Conservation (phyloP, 495 filamentous ascomycete genomes). For the Xylaria bambusicola region DNA sequence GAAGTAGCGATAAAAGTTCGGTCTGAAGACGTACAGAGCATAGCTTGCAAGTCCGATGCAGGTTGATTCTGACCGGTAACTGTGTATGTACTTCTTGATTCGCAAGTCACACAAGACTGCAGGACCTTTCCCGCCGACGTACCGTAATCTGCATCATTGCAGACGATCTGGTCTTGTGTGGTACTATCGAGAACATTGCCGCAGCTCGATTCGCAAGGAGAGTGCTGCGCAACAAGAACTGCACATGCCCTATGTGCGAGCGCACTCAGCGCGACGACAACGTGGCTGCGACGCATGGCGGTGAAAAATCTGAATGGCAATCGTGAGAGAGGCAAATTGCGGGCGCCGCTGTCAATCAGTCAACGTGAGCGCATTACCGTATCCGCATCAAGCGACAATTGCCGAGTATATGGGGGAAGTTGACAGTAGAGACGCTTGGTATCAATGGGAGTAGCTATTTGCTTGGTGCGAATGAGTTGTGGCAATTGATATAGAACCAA, state of each 20-base stretch:
- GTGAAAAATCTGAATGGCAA: neutral
- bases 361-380: neutral
- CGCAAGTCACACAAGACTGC: constrained; percentile 45
- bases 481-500: constrained; percentile 10
- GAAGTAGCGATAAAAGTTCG: neutral
- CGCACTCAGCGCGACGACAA: constrained; percentile 3
- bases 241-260: constrained; percentile 1
- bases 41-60: constrained; percentile 39
- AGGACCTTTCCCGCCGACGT: constrained; percentile 37
- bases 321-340: constrained; percentile 1
- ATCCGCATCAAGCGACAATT: neutral
- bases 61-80: constrained; percentile 14
- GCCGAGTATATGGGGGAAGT: neutral
- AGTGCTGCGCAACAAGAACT: neutral
- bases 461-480: neutral
- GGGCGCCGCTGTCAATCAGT: neutral
- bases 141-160: constrained; percentile 35
- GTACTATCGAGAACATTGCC: constrained; percentile 45
- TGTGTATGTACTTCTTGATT: constrained; percentile 41
- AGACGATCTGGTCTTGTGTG: constrained; percentile 42
- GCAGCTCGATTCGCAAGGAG: constrained; percentile 46
- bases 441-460: neutral
- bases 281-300: constrained; percentile 3
- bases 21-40: constrained; percentile 42
- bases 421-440: no score